Evolutionary conservation across 441 rosid genomes (phyloP).

Genomic region (Melastoma candidum): DNA sequence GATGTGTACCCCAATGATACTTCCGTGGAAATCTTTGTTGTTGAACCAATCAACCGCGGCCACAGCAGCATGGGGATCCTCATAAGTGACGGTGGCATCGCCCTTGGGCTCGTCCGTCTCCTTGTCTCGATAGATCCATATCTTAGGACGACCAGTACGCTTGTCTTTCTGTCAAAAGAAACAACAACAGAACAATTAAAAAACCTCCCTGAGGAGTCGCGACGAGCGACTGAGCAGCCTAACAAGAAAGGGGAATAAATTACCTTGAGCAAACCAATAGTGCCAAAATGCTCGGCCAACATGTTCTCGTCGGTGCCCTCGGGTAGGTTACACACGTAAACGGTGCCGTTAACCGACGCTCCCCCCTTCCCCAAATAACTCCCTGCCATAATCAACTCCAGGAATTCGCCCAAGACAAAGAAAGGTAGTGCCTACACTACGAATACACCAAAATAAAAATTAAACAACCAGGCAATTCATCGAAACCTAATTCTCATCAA

Average conservation of each 20-base stretch:
- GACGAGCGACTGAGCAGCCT: too few species aligned
- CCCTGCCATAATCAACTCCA: constrained; percentile 35
- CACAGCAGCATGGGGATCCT: constrained; percentile 90
- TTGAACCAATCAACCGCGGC: constrained; percentile 99
- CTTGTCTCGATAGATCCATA: constrained; percentile 88
- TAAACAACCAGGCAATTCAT: too few species aligned
- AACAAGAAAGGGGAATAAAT: constrained; percentile 16
- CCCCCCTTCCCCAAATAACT: constrained; percentile 44
- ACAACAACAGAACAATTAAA: neutral
- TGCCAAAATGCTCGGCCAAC: constrained; percentile 88
- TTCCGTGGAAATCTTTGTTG: constrained; percentile 91
- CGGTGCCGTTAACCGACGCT: constrained; percentile 51
- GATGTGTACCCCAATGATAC: constrained; percentile 60
- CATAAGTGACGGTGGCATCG: constrained; percentile 94
- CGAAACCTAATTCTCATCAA: too few species aligned
- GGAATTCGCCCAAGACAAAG: too few species aligned
- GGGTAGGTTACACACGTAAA: constrained; percentile 80
- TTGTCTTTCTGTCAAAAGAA: constrained; percentile 54
- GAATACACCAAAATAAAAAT: too few species aligned
- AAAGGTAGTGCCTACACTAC: too few species aligned
- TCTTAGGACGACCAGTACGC: constrained; percentile 82
- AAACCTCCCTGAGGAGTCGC: neutral
- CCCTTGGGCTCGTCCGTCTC: constrained; percentile 87
- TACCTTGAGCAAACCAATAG: constrained; percentile 87
- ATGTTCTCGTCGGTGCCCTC: constrained; percentile 73